Conservation (phyloP, 805 yeast species). For the Metschnikowia proteae region DNA sequence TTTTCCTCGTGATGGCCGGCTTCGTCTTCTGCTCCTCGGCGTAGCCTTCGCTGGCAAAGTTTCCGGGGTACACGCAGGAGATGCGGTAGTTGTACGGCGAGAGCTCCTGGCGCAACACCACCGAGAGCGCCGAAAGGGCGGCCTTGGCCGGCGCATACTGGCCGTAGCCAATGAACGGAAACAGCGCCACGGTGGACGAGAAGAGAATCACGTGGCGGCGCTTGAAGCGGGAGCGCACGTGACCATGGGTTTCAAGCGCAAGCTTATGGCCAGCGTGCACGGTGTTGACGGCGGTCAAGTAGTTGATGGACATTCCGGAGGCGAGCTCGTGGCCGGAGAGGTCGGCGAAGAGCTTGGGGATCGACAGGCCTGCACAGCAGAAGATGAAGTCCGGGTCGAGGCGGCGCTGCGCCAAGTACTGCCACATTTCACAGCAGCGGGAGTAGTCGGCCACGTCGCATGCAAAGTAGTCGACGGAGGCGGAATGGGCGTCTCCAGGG, state of each 20-base stretch:
- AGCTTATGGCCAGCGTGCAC: slow-evolving; percentile 60
- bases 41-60: slow-evolving; percentile 85
- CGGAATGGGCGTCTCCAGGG: background rate
- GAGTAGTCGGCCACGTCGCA: slow-evolving; percentile 65
- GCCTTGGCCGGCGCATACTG: slow-evolving; percentile 90
- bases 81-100: slow-evolving; percentile 64
- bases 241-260: slow-evolving; percentile 20
- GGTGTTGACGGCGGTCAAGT: slow-evolving; percentile 66
- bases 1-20: slow-evolving; percentile 73
- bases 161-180: slow-evolving; percentile 85
- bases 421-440: slow-evolving; percentile 45
- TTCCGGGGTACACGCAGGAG: slow-evolving; percentile 81
- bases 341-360: slow-evolving; percentile 75
- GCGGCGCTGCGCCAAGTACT: slow-evolving; percentile 21
- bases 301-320: slow-evolving; percentile 63
- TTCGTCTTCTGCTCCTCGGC: slow-evolving; percentile 76
- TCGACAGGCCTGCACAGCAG: slow-evolving; percentile 85
- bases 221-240: slow-evolving; percentile 24
- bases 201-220: slow-evolving; percentile 52
- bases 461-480: slow-evolving; percentile 36
- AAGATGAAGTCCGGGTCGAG: slow-evolving; percentile 67
- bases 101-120: slow-evolving; percentile 78
- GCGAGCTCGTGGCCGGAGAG: slow-evolving; percentile 54
- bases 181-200: slow-evolving; percentile 78
- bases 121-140: slow-evolving; percentile 72